Percentiles rank a stretch among this genome's conserved stretches.
Conservation (phyloP, 345 rosid genomes). For the Cardamine chenopodiifolia region DNA sequence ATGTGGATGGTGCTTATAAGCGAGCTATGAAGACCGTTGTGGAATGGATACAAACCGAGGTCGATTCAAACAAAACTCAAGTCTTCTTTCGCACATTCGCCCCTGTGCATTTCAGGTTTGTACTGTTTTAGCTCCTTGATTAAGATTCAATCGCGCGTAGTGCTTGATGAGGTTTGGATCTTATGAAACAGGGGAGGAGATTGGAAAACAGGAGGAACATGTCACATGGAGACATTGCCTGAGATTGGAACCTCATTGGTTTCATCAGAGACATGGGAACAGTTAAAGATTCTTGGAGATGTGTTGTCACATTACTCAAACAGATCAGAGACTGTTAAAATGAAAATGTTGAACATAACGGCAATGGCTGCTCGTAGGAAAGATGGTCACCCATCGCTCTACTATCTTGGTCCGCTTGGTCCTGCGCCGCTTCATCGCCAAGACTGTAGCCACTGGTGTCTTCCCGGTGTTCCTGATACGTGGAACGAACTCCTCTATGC, state of each 20-base stretch:
- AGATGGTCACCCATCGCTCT: slow-evolving; percentile 76
- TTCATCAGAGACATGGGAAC: slow-evolving; percentile 47
- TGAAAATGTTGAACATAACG: slow-evolving; percentile 65
- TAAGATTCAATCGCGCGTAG: background rate
- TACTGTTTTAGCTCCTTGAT: background rate
- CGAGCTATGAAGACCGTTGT: slow-evolving; percentile 58
- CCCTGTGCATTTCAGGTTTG: slow-evolving; percentile 85
- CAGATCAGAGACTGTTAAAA: slow-evolving; percentile 41
- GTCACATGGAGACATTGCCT: slow-evolving; percentile 71
- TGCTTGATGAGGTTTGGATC: background rate
- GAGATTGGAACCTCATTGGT: slow-evolving; percentile 48
- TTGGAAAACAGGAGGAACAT: slow-evolving; percentile 50
- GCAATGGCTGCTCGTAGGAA: slow-evolving; percentile 61
- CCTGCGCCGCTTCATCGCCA: slow-evolving; percentile 64
- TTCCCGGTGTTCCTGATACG: slow-evolving; percentile 65
- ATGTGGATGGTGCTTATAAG: slow-evolving; percentile 58
- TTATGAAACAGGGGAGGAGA: slow-evolving; percentile 58
- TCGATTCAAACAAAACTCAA: slow-evolving; percentile 56
- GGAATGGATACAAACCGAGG: slow-evolving; percentile 57
- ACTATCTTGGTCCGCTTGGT: slow-evolving; percentile 56
- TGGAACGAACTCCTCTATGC: slow-evolving; percentile 47
- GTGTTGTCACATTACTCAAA: slow-evolving; percentile 43
- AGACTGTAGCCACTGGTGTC: slow-evolving; percentile 95
- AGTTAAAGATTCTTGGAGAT: slow-evolving; percentile 41
- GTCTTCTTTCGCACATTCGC: slow-evolving; percentile 76